These are phyloP conservation scores for Paramecium caudatum DNA, from an alignment of 73 alveolate species.

Conservation along the genomic window DNA sequence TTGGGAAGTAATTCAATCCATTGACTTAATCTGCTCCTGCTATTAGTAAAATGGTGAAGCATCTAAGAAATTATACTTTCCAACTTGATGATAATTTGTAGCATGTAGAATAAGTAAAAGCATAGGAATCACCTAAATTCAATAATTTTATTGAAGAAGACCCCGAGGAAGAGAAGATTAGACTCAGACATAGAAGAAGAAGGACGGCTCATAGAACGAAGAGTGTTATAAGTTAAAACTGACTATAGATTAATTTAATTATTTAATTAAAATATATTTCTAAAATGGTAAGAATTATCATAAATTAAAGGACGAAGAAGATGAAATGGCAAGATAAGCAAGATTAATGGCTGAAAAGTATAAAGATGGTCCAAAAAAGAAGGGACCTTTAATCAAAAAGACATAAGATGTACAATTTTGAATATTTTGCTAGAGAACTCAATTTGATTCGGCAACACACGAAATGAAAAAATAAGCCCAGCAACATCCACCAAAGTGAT, in stretches of 20 bases:
- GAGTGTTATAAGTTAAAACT: constrained; percentile 19
- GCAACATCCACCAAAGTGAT: constrained; percentile 27
- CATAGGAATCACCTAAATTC: too few species aligned
- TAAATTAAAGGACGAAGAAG: constrained; percentile 67
- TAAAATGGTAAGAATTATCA: too few species aligned
- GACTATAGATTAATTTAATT: too few species aligned
- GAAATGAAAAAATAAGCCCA: constrained; percentile 42
- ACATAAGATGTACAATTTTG: constrained; percentile 20
- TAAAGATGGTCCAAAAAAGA: constrained; percentile 56
- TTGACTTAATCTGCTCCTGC: too few species aligned
- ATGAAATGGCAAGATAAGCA: constrained; percentile 60
- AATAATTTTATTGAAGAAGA: too few species aligned
- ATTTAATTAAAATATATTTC: too few species aligned
- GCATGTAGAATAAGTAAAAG: too few species aligned
- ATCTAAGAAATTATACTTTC: constrained; percentile 29
- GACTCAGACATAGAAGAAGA: background rate
- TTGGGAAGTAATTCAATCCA: too few species aligned
- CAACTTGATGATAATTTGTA: constrained; percentile 2
- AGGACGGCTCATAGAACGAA: constrained; percentile 26
- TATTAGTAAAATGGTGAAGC: background rate
- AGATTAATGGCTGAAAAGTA: constrained; percentile 62
- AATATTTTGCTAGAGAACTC: constrained; percentile 5
- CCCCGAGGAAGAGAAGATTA: background rate
- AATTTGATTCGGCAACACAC: constrained; percentile 52
- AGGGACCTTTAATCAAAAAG: constrained; percentile 19